Conservation (phyloP, 192 early-diverging fungal genomes). For the Linnemannia zychae region DNA sequence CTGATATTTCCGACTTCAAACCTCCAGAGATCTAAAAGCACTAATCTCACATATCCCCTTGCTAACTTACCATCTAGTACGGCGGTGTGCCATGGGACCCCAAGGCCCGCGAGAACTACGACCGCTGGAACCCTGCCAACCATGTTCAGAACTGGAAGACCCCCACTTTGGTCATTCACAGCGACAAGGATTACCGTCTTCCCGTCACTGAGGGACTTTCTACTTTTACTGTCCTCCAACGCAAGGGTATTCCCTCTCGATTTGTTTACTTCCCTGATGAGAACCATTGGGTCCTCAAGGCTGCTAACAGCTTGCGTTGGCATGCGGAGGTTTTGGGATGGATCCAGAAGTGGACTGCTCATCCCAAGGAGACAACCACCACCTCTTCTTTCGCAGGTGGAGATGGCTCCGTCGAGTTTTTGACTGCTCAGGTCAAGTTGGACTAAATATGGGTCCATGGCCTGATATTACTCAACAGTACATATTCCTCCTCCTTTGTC, state of each 20-base stretch:
- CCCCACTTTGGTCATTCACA: conserved; percentile 85
- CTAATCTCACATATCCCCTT: not conserved
- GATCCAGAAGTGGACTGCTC: conserved; percentile 63
- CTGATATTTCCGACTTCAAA: too few species aligned
- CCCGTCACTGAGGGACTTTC: conserved; percentile 77
- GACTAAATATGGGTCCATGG: too few species aligned
- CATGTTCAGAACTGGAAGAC: conserved; percentile 81
- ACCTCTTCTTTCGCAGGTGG: not conserved
- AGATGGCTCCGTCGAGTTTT: conserved; percentile 4
- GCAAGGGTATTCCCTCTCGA: conserved; percentile 75
- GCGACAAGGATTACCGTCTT: conserved; percentile 79
- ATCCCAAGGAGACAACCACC: conserved; percentile 3
- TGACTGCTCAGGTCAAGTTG: conserved; percentile 30
- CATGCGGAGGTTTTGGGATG: conserved; percentile 78
- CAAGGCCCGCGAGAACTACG: conserved; percentile 64
- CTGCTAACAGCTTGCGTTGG: conserved; percentile 82
- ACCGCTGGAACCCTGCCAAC: conserved; percentile 77
- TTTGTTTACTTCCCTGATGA: conserved; percentile 86
- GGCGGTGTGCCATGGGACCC: conserved; percentile 73
- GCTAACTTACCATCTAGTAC: conserved; percentile 52
- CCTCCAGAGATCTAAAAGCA: too few species aligned
- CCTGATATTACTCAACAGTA: too few species aligned
- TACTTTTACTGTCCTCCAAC: conserved; percentile 82
- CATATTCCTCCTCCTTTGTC: not conserved
- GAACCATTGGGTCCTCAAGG: conserved; percentile 78